Conservation (phyloP, 805 yeast genomes). For the Citeromyces nyonsensis region DNA sequence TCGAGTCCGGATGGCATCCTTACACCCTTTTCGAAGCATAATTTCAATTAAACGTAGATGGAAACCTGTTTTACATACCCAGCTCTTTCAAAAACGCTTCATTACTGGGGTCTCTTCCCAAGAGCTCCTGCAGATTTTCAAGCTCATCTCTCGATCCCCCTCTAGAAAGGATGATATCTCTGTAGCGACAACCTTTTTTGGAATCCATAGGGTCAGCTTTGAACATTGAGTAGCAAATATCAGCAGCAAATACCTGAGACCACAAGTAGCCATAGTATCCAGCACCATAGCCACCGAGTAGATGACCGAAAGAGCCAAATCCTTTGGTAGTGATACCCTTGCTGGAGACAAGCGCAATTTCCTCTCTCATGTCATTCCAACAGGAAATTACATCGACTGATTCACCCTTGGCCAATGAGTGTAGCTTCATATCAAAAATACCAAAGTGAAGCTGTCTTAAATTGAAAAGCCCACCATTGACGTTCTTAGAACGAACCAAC, state of each 20-base stretch:
- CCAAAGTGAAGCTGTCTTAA: constrained; percentile 73
- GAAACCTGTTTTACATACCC: constrained; percentile 17
- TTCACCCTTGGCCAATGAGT: constrained; percentile 26
- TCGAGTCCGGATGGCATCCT: neutral
- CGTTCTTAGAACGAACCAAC: constrained; percentile 52
- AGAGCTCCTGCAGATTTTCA: constrained; percentile 44
- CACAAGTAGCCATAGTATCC: constrained; percentile 81
- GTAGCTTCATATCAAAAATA: constrained; percentile 60
- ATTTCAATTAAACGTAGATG: neutral
- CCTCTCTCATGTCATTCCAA: constrained; percentile 57
- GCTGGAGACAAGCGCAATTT: constrained; percentile 39
- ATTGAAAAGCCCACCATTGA: constrained; percentile 57
- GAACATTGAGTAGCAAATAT: constrained; percentile 62
- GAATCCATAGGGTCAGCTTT: constrained; percentile 51
- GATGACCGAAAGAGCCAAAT: constrained; percentile 66
- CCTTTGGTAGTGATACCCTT: constrained; percentile 48
- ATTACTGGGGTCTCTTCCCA: constrained; percentile 66
- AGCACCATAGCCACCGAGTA: constrained; percentile 74
- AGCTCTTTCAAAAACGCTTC: constrained; percentile 61
- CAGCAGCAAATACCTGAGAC: constrained; percentile 78
- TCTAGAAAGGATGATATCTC: constrained; percentile 50
- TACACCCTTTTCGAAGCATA: no score
- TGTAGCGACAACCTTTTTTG: constrained; percentile 44
- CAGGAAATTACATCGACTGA: constrained; percentile 32
- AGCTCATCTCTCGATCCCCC: constrained; percentile 66